Evolutionary conservation across 768 basidiomycete species (phyloP), one percentile per base, ranked within the genome.

Genomic region (Auricularia sp.): DNA sequence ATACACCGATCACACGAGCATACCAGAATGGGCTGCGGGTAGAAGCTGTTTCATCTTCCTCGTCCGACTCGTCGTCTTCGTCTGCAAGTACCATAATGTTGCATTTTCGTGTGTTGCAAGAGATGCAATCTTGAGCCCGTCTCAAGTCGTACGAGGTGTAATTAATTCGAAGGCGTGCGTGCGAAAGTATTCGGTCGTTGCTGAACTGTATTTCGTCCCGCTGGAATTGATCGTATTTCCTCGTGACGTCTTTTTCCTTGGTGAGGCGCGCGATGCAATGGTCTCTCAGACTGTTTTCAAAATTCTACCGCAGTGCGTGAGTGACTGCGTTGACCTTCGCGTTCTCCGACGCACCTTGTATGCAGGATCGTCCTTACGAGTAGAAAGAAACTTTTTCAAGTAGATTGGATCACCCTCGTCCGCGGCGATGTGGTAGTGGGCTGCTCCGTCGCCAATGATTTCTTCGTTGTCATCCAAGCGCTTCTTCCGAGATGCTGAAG

Each of bases 141-240:
- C 75, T 73, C 12, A 78, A 42, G 67, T 82, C 77, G 67, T 81
- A 82, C 0, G 76, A 77, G 0, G 79, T 80, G 67, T 77, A 79
- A 66, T 78, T 76, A 59, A 80, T 54, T 0, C 72, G 72, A 3
- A 78, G 23, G 4, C 21, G 29, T 11, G 34, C 47, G 44, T 67
- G 67, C 36, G 51, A 35, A 36, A 63, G 54, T 1, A 67, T 39
- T 10, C 35, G 54, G n/a, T 66, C 42, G 10, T 47, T n/a, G 23
- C 21, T 35, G 14, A 67, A 23, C 8, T 39, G 54, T 33, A 66
- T 65, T 35, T 65, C 60, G 21, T 62, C n/a, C 23, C 23, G 23
- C 23, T 23, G 23, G 23, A 23, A 23, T 23, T 23, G 23, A 23
- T 18, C 14, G 42, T 63, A 56, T 2, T 73, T 74, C 18, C 75